These are phyloP conservation scores for Boletus subparvulus DNA, from an alignment of 768 basidiomycete species.

Conservation along the genomic window DNA sequence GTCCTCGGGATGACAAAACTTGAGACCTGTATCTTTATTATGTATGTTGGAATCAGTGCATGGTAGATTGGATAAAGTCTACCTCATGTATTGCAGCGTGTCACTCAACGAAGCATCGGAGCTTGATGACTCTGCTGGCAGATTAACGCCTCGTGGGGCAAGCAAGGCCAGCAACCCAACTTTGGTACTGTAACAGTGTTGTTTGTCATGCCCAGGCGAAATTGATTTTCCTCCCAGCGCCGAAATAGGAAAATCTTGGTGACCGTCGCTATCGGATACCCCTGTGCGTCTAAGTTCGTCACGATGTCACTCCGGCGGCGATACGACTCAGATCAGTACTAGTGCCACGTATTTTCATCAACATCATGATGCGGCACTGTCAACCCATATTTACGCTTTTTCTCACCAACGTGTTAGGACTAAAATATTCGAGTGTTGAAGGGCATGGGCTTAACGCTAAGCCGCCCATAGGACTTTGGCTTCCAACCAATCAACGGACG, in stretches of 20 bases:
- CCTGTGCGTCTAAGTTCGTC: background rate
- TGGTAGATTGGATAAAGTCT: conserved; percentile 1
- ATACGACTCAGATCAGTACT: background rate
- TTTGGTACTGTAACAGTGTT: background rate
- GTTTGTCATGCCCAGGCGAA: background rate
- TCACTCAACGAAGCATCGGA: background rate
- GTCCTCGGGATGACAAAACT: conserved; percentile 1
- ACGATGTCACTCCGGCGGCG: background rate
- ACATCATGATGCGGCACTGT: background rate
- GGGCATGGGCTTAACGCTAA: background rate
- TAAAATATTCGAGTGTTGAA: background rate
- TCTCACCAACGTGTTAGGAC: conserved; percentile 12
- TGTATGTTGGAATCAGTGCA: conserved; percentile 6
- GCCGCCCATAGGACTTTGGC: background rate
- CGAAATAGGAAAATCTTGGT: background rate
- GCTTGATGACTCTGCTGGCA: background rate
- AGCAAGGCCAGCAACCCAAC: conserved; percentile 13
- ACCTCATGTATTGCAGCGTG: conserved; percentile 17
- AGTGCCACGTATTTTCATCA: background rate
- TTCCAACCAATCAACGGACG: background rate
- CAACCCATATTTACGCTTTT: background rate
- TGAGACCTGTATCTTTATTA: background rate
- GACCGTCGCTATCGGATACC: background rate
- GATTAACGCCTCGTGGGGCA: conserved; percentile 20
- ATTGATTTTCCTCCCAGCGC: background rate